Conservation (phyloP, 306 rosid genomes). For the Casuarina cunninghamiana region DNA sequence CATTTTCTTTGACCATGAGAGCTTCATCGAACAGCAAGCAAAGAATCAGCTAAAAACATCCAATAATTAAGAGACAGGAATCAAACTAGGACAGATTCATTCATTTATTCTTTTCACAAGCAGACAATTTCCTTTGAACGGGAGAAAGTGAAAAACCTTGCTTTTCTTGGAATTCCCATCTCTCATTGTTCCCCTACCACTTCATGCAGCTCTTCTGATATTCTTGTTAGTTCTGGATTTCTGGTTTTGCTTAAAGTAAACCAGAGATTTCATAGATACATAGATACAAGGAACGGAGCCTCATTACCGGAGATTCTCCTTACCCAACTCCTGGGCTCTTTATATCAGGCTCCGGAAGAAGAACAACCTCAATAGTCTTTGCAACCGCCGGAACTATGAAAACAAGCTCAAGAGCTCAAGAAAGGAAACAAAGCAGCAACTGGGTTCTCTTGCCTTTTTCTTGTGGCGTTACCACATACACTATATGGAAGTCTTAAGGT, state of each 20-base stretch:
- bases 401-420: conserved; percentile 12
- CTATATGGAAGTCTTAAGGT: conserved; percentile 35
- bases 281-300: conserved; percentile 29
- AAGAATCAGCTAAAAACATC: conserved; percentile 46
- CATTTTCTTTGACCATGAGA: conserved; percentile 99
- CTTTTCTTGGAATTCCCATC: conserved; percentile 86
- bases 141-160: conserved; percentile 63
- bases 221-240: conserved; percentile 27
- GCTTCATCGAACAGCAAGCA: conserved; percentile 60
- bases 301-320: conserved; percentile 19
- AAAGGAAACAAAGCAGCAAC: conserved; percentile 21
- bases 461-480: conserved; percentile 30
- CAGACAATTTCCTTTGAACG: not conserved
- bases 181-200: conserved; percentile 74
- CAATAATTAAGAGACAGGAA: conserved; percentile 11
- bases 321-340: conserved; percentile 40
- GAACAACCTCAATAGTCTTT: conserved; percentile 21
- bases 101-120: conserved; percentile 23
- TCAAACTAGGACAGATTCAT: conserved; percentile 27
- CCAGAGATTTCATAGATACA: conserved; percentile 30
- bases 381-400: not conserved
- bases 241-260: conserved; percentile 32
- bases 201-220: conserved; percentile 57
- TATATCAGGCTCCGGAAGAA: conserved; percentile 22
- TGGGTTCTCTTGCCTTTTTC: conserved; percentile 28